phyloP scores from a whole-genome alignment of 169 alveolate genomes.

The Eimeria brunetti region DNA sequence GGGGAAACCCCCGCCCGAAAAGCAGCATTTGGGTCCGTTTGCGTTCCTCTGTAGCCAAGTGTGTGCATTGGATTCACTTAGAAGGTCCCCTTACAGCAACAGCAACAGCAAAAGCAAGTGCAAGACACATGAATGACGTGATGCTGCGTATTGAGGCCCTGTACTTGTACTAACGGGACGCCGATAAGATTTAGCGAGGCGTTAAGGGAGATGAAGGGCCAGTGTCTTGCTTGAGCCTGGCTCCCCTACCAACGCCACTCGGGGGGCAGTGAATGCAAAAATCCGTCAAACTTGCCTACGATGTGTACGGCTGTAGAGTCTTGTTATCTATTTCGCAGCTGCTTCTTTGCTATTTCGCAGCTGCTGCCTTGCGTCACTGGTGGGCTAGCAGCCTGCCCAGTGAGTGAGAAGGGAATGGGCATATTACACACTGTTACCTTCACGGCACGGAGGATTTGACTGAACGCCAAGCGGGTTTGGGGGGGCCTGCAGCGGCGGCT shows the following conservation, averaged over 20 bases:
- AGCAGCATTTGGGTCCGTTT: too few relatives aligned
- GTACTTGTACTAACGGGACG: conserved; percentile 64
- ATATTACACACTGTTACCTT: conserved; percentile 47
- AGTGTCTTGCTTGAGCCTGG: conserved; percentile 93
- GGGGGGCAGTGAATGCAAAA: conserved; percentile 56
- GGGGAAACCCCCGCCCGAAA: too few relatives aligned
- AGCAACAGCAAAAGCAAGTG: not conserved
- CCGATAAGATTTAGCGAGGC: conserved; percentile 81
- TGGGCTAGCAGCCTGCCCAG: not conserved
- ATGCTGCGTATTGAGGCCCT: conserved; percentile 56
- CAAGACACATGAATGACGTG: conserved; percentile 40
- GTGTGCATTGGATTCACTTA: too few relatives aligned
- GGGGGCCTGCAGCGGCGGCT: conserved; percentile 55
- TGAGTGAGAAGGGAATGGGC: conserved; percentile 34
- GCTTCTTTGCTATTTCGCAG: not conserved
- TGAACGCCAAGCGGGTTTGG: conserved; percentile 54
- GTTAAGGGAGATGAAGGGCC: conserved; percentile 89
- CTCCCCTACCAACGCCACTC: conserved; percentile 82
- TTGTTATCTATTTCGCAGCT: not conserved
- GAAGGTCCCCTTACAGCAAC: not conserved
- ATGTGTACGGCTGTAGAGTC: not conserved
- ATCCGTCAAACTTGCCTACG: conserved; percentile 20
- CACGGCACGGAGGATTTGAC: conserved; percentile 41
- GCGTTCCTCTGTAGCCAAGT: too few relatives aligned
- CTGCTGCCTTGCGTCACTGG: not conserved